Evolutionary conservation across 2,329 filamentous ascomycete species (phyloP), one percentile per base, ranked within the genome.

Genomic region (Leptographium lundbergii): DNA sequence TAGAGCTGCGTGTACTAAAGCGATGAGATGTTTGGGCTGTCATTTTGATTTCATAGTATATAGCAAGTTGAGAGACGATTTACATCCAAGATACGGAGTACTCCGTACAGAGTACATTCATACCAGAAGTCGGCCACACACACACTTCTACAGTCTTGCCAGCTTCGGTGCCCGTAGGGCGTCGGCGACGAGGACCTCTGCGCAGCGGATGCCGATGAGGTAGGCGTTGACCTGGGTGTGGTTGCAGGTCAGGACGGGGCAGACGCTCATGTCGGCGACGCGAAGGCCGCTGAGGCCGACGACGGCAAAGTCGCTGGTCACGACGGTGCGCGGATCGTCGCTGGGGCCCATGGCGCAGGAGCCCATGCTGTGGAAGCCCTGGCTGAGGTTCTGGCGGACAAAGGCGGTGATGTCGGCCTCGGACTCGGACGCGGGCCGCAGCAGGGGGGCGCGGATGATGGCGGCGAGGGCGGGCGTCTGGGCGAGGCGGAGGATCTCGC

Each of bases 1-100:
- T 65, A n/a, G 66, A 68, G 63, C 29, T 67, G 32, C 53, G 53
- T 2, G 34, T 55, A 19, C 13, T 55, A 14, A 55, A 55, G 36
- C 34, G 53, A n/a, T 54, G 42, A 27, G 48, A 25, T 2, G 45
- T 25, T 36, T 36, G 10, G 10, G 34, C 34, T 36, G 13, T 14
- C 34, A 36, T 36, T 36, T 36, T 9, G 13, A 6, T 36, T 4
- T 36, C 34, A 6, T 14, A 14, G 22, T 25, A 6, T 51, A 51
- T 25, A 51, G 3, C 17, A 19, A n/a, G 7, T 52, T 29, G 5
- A 22, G 10, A 24, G 47, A 50, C 17, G 9, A 50, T 45, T 45
- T 45, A 22, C 42, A 45, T 45, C 17, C 17, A n/a, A 4, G 6
- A 50, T 50, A 13, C n/a, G n/a, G n/a, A n/a, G n/a, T n/a, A n/a